Conservation (phyloP, 2,329 filamentous ascomycete species). For the Chrysoporthe puriensis region DNA sequence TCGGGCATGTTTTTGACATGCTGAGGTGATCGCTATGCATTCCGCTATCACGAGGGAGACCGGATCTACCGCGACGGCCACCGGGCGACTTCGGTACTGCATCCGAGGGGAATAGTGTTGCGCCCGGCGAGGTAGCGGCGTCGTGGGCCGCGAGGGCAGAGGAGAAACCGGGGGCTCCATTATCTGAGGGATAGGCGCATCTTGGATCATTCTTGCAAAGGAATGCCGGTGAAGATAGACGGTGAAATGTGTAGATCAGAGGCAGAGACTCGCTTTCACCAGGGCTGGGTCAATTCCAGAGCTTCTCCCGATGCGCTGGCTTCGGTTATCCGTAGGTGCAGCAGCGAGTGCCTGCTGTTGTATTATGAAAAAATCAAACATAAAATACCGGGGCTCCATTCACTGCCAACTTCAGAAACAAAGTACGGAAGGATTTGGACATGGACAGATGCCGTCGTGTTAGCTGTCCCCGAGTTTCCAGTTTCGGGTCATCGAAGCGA, state of each 20-base stretch:
- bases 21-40: slow-evolving; percentile 97
- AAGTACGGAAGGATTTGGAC: slow-evolving; percentile 5
- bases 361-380: neutral
- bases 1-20: slow-evolving; percentile 95
- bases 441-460: slow-evolving; percentile 12
- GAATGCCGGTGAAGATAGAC: neutral
- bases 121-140: slow-evolving; percentile 34
- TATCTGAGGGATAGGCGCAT: slow-evolving; percentile 30
- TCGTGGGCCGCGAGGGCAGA: slow-evolving; percentile 34
- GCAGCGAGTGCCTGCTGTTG: neutral
- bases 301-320: slow-evolving; percentile 9
- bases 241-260: slow-evolving; percentile 13
- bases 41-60: slow-evolving; percentile 95
- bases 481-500: slow-evolving; percentile 16
- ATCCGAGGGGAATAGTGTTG: slow-evolving; percentile 46
- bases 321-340: neutral
- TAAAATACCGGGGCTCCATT: neutral
- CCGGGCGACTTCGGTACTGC: slow-evolving; percentile 63
- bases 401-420: neutral
- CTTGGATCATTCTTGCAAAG: slow-evolving; percentile 32
- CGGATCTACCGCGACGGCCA: slow-evolving; percentile 85
- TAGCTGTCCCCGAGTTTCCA: slow-evolving; percentile 16
- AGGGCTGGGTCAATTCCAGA: slow-evolving; percentile 7
- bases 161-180: slow-evolving; percentile 33
- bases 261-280: slow-evolving; percentile 4